Base-by-base conservation (phyloP, 495 filamentous ascomycete genomes). In the Polyplosphaeria fusca region DNA sequence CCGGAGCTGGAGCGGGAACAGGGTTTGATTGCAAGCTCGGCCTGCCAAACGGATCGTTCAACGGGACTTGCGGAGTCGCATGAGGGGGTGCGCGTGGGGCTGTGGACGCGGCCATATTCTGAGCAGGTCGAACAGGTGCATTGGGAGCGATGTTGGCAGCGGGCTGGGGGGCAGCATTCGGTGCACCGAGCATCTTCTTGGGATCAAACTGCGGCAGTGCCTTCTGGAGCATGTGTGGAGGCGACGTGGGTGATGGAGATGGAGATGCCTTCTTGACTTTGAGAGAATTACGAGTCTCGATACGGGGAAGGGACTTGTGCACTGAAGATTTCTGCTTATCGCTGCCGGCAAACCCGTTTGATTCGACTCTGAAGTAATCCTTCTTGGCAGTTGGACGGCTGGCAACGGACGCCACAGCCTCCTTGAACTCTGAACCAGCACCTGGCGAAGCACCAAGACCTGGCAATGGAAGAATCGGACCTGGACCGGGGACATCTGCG, bases 261-360 rank as follows among this genome's bases (percentile, higher is more conserved):
- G 44, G 20, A 20, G 43, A 20, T 4, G 53, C 32, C n/a, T 51
- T 44, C 37, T 22, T 55, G 44, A 28, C 51, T 14, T 30, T 28
- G 2, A 41, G 42, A 20, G 53, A 43, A 4, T 60, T 47, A 13
- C 61, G 47, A 30, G 48, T 49, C 13, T 44, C 43, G 35, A 67
- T 65, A 4, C 62, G 67, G 16, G 65, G 65, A 18, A 67, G 64
- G 25, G 58, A 51, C n/a, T 53, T 62, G 19, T 67, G 49, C n/a
- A n/a, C n/a, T n/a, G n/a, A n/a, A n/a, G n/a, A n/a, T n/a, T n/a
- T n/a, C n/a, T n/a, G n/a, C n/a, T n/a, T n/a, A n/a, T n/a, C 7
- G 30, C n/a, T 35, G 30, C 9, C n/a, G 30, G n/a, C 9, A 35
- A 35, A 35, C 30, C 30, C 7, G 7, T 35, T 7, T n/a, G 30